A percentile compares a stretch with the other conserved stretches of the same genome.
phyloP scores from a whole-genome alignment of 192 early-diverging fungal genomes.

The Podila epigama region DNA sequence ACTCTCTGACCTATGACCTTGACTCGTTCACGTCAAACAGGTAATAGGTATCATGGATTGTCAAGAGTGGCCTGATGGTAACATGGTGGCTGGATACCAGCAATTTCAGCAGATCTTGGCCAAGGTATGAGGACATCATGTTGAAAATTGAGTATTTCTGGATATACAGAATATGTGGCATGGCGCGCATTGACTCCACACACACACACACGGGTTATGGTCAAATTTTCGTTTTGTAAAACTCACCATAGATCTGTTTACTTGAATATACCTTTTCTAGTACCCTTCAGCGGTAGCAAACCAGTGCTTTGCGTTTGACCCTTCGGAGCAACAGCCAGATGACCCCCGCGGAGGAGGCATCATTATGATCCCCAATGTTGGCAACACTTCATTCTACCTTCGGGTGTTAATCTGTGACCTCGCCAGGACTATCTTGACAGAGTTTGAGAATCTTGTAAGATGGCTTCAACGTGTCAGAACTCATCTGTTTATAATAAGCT shows the following conservation, averaged over 20 bases:
- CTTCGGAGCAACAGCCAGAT: slow-evolving; percentile 74
- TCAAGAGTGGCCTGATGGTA: slow-evolving; percentile 64
- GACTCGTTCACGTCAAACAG: too few relatives aligned
- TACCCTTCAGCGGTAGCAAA: slow-evolving; percentile 75
- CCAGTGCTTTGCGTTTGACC: slow-evolving; percentile 85
- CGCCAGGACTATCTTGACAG: slow-evolving; percentile 72
- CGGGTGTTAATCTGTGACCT: slow-evolving; percentile 81
- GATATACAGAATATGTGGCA: too few relatives aligned
- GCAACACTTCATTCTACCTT: slow-evolving; percentile 79
- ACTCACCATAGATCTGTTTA: not conserved
- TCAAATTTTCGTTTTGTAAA: too few relatives aligned
- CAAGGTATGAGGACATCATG: slow-evolving; percentile 55
- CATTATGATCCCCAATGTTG: slow-evolving; percentile 83
- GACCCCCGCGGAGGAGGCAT: slow-evolving; percentile 70
- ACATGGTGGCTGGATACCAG: slow-evolving; percentile 65
- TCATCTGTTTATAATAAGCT: too few relatives aligned
- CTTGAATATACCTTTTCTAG: slow-evolving; percentile 31
- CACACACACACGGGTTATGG: too few relatives aligned
- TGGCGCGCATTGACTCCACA: too few relatives aligned
- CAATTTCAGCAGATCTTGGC: slow-evolving; percentile 65
- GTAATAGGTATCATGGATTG: slow-evolving; percentile 88
- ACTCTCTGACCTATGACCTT: not conserved
- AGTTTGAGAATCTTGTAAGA: slow-evolving; percentile 71
- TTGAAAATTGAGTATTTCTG: too few relatives aligned
- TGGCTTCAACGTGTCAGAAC: too few relatives aligned